Conservation (phyloP, 2,329 filamentous ascomycete species). For the Fusarium xylarioides region DNA sequence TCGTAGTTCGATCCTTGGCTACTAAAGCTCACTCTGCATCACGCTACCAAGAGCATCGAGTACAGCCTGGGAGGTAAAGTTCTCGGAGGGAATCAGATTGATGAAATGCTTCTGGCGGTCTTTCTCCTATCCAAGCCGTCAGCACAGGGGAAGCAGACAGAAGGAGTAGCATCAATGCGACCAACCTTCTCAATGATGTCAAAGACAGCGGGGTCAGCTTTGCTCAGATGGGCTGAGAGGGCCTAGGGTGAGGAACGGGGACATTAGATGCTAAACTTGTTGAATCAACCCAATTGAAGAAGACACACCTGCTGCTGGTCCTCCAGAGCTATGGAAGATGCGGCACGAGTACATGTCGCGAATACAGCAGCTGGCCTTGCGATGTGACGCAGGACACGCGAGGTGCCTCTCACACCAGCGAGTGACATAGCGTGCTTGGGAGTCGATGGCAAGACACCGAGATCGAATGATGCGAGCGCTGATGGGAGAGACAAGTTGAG, state of each 20-base stretch:
- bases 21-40: slow-evolving; percentile 79
- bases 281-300: slow-evolving; percentile 17
- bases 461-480: neutral
- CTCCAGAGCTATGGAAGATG: slow-evolving; percentile 60
- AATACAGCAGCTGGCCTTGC: slow-evolving; percentile 43
- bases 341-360: slow-evolving; percentile 46
- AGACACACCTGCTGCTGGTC: slow-evolving; percentile 66
- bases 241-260: slow-evolving; percentile 63
- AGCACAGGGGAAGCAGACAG: neutral
- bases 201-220: slow-evolving; percentile 87
- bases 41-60: slow-evolving; percentile 91
- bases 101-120: slow-evolving; percentile 96
- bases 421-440: slow-evolving; percentile 56
- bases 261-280: slow-evolving; percentile 23
- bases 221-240: slow-evolving; percentile 78
- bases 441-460: slow-evolving; percentile 6
- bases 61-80: slow-evolving; percentile 93
- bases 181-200: slow-evolving; percentile 89
- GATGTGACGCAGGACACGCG: slow-evolving; percentile 57
- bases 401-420: slow-evolving; percentile 57
- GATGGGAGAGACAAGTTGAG: neutral
- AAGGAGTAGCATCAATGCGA: neutral
- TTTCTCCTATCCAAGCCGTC: slow-evolving; percentile 75
- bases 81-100: slow-evolving; percentile 95
- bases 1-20: neutral